Percentiles rank a stretch among this genome's conserved stretches.
These are phyloP conservation scores for Dictyostelium firmibasis DNA, from an alignment of 78 protist species.

Conservation along the genomic window DNA sequence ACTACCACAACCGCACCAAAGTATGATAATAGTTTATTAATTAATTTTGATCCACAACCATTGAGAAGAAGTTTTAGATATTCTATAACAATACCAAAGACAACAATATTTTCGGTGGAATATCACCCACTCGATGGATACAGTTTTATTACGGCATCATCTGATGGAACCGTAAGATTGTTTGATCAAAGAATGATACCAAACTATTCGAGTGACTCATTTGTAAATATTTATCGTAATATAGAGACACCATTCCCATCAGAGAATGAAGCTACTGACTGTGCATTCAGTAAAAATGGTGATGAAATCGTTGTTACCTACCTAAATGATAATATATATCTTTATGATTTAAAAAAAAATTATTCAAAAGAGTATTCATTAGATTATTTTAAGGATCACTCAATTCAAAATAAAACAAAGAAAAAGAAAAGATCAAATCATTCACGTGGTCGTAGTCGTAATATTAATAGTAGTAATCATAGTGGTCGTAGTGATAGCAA, in stretches of 20 bases:
- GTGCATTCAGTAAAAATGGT: slow-evolving; percentile 69
- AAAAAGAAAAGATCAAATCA: slow-evolving; percentile 49
- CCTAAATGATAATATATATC: slow-evolving; percentile 46
- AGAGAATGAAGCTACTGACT: slow-evolving; percentile 27
- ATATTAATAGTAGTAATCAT: neutral
- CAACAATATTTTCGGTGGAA: slow-evolving; percentile 67
- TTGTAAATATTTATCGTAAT: slow-evolving; percentile 71
- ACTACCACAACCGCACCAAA: neutral
- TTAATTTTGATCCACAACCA: slow-evolving; percentile 32
- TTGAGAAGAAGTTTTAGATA: slow-evolving; percentile 17
- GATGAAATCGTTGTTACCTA: slow-evolving; percentile 58
- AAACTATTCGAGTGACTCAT: slow-evolving; percentile 42
- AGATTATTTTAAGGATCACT: slow-evolving; percentile 61
- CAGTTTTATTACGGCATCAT: slow-evolving; percentile 38
- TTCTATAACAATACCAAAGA: neutral
- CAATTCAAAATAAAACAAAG: neutral
- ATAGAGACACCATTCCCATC: slow-evolving; percentile 26
- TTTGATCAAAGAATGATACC: slow-evolving; percentile 64
- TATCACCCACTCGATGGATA: slow-evolving; percentile 76
- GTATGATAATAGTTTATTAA: neutral
- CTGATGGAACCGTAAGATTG: slow-evolving; percentile 71
- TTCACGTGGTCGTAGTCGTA: neutral
- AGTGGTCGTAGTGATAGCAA: neutral
- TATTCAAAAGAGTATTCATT: slow-evolving; percentile 52
- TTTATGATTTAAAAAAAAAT: slow-evolving; percentile 56